These are phyloP conservation scores for Phyllosticta ampelicida DNA, from an alignment of 2,329 filamentous ascomycete genomes.

Conservation along the genomic window DNA sequence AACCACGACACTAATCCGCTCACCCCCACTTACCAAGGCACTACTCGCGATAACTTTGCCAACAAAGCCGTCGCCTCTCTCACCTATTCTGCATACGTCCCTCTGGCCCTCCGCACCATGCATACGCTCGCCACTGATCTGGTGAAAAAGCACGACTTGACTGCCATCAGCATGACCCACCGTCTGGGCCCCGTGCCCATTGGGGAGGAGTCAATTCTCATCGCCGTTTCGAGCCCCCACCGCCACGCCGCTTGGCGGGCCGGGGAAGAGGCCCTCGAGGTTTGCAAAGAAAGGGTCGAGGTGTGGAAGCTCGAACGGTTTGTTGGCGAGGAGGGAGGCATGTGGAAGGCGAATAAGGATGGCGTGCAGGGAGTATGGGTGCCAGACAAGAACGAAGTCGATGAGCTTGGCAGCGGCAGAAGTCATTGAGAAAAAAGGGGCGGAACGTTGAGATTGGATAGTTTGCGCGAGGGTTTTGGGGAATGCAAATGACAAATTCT, in stretches of 20 bases:
- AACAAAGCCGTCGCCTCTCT: conserved; percentile 63
- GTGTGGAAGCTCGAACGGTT: conserved; percentile 94
- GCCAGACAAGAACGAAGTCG: conserved; percentile 15
- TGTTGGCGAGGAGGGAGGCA: conserved; percentile 57
- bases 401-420: too few species aligned
- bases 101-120: conserved; percentile 60
- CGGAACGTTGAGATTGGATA: neutral
- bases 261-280: conserved; percentile 80
- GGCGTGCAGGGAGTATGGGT: conserved; percentile 48
- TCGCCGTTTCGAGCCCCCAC: conserved; percentile 76
- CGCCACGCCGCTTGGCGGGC: conserved; percentile 76
- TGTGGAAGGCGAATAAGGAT: conserved; percentile 85
- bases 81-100: conserved; percentile 63
- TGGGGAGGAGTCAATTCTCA: conserved; percentile 85
- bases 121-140: conserved; percentile 51
- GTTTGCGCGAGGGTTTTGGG: neutral
- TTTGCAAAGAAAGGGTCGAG: conserved; percentile 78
- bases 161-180: conserved; percentile 70
- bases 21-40: conserved; percentile 41
- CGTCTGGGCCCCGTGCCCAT: conserved; percentile 77
- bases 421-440: neutral
- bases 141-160: conserved; percentile 50
- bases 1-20: conserved; percentile 17
- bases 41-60: conserved; percentile 65
- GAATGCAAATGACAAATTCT: neutral